Evolutionary conservation across 2,329 filamentous ascomycete genomes (phyloP).

Genomic region (Geosmithia morbida): DNA sequence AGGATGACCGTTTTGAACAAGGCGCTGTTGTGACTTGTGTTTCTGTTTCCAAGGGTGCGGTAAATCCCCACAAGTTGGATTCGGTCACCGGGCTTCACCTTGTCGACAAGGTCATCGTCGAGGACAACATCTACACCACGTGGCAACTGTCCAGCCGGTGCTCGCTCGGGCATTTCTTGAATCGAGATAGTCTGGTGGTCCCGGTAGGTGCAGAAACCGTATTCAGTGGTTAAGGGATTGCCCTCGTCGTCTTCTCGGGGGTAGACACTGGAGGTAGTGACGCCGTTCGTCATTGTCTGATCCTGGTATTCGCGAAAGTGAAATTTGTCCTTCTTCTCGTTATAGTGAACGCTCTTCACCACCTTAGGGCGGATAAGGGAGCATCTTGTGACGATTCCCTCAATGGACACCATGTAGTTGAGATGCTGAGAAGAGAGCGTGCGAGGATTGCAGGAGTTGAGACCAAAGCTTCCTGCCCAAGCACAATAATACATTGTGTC

Average conservation of each 20-base stretch:
- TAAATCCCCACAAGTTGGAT: slow-evolving; percentile 97
- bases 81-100: slow-evolving; percentile 86
- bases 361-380: slow-evolving; percentile 92
- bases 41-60: slow-evolving; percentile 85
- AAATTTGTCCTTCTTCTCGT: slow-evolving; percentile 74
- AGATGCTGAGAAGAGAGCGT: slow-evolving; percentile 80
- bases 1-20: slow-evolving; percentile 90
- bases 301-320: slow-evolving; percentile 84
- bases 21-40: slow-evolving; percentile 77
- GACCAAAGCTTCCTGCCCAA: slow-evolving; percentile 91
- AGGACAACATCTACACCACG: slow-evolving; percentile 92
- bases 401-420: slow-evolving; percentile 93
- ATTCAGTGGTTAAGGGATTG: slow-evolving; percentile 86
- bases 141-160: slow-evolving; percentile 87
- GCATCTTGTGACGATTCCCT: slow-evolving; percentile 94
- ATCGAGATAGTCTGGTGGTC: slow-evolving; percentile 98
- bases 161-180: slow-evolving; percentile 97
- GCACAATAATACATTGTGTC: slow-evolving; percentile 91
- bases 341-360: slow-evolving; percentile 97
- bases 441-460: slow-evolving; percentile 87
- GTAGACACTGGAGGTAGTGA: slow-evolving; percentile 82
- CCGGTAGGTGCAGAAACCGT: slow-evolving; percentile 87
- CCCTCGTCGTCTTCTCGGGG: slow-evolving; percentile 87
- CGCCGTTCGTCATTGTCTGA: slow-evolving; percentile 92
- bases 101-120: slow-evolving; percentile 91